These are phyloP conservation scores for Lotus japonicus DNA, from an alignment of 306 rosid species.

Conservation along the genomic window DNA sequence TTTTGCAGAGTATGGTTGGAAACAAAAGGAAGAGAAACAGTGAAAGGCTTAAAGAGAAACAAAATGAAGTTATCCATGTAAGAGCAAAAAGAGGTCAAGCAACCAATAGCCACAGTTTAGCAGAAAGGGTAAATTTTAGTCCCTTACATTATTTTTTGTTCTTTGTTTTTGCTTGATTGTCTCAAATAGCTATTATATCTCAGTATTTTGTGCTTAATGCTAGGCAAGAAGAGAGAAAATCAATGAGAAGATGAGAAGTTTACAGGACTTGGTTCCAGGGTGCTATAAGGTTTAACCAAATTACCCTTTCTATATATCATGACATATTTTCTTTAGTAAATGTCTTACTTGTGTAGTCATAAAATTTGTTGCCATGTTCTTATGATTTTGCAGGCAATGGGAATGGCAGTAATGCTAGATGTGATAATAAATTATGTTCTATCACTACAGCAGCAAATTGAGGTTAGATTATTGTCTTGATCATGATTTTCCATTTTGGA, in stretches of 20 bases:
- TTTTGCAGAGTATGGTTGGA: slow-evolving; percentile 33
- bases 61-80: slow-evolving; percentile 50
- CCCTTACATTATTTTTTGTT: neutral
- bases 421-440: slow-evolving; percentile 61
- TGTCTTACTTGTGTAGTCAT: neutral
- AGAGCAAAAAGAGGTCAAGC: slow-evolving; percentile 75
- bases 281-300: slow-evolving; percentile 48
- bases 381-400: slow-evolving; percentile 51
- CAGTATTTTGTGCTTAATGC: neutral
- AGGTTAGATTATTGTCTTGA: slow-evolving; percentile 29
- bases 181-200: neutral
- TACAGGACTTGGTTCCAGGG: slow-evolving; percentile 58
- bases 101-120: slow-evolving; percentile 63
- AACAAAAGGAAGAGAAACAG: slow-evolving; percentile 49
- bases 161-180: neutral
- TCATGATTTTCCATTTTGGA: neutral
- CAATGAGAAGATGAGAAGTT: slow-evolving; percentile 51
- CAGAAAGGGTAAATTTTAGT: slow-evolving; percentile 49
- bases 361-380: neutral
- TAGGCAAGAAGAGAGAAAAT: slow-evolving; percentile 62
- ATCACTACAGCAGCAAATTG: slow-evolving; percentile 57
- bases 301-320: neutral
- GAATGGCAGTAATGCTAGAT: slow-evolving; percentile 70
- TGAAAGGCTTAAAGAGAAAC: slow-evolving; percentile 26
- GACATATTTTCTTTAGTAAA: neutral